Base-by-base conservation (phyloP, 352 stramenopile species). In the Globisporangium parvum region DNA sequence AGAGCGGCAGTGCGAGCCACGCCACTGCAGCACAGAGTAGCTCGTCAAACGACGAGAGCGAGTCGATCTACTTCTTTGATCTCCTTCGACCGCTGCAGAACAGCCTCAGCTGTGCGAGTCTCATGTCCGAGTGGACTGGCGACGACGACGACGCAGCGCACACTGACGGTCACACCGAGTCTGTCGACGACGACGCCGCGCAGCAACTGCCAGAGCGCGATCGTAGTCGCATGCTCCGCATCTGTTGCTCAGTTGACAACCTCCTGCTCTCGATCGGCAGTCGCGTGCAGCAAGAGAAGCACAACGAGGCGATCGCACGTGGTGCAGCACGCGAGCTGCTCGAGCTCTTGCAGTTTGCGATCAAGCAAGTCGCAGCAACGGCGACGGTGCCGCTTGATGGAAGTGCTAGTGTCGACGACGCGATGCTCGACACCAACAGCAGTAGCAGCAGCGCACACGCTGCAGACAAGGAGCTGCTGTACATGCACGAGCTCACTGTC, bases 231-330 rank as follows among this genome's bases (percentile, higher is more conserved):
- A 77, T 88, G 55, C 20, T 87, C 6, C 75, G 75, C 21, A 75
- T 87, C 5, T 86, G 75, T 54, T 87, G 75, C 53, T 88, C 78
- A 3, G 57, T 88, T 21, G 75, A 88, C 53, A 88, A 87, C 35
- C 47, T 88, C 3, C 60, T 88, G 21, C 52, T 87, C 11, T 73
- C 75, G 1, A 77, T 88, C 9, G 67, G 67, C 0, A 72, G 75
- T 48, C 73, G 65, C 6, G 61, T 73, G 8, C 70, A 85, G 35
- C 63, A 84, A 41, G 55, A 86, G 31, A 88, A 85, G 41, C 60
- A 69, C 14, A 66, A 72, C 24, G 57, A 78, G 14, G 68, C 62
- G 0, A 76, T 87, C 55, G 72, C 64, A 5, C 68, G 69, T 17
- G 74, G 69, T 6, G 66, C 78, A 6, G 72, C 78, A 0, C 67